Evolutionary conservation across 2,329 filamentous ascomycete genomes (phyloP), one percentile per base, ranked within the genome.

Genomic region (Nakataea oryzae): DNA sequence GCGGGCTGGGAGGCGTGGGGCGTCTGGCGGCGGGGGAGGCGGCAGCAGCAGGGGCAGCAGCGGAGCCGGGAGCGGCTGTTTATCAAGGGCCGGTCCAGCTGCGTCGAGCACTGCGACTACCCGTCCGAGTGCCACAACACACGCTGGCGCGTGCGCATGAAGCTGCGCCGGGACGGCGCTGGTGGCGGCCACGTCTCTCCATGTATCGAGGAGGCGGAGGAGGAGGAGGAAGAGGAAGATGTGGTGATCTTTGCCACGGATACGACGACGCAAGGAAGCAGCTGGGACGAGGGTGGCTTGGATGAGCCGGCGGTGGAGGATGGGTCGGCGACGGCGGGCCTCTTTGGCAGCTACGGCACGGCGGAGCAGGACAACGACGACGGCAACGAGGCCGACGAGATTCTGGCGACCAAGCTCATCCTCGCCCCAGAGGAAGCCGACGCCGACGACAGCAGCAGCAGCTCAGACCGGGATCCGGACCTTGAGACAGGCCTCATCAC

Each of bases 101-200:
- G 70, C 64, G 67, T 60, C 63, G 11, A 66, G 4, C 66, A 71
- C 65, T 72, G 70, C 60, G 69, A 71, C 56, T 71, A 61, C 28
- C 70, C 70, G 11, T 63, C 63, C 27, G 68, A 72, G 64, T 72
- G 70, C 60, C 63, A 62, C 27, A 61, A 68, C 21, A 32, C 63
- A 55, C 61, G 64, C 29, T 55, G 28, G 13, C 14, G 54, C 21
- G 28, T 56, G 8, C 50, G 58, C 2, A 17, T 27, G 13, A 12
- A 41, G 50, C 14, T 26, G 13, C 30, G 29, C 5, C 17, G 47
- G 41, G 12, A 30, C 24, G 28, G 12, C 21, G 29, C n/a, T 55
- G 54, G 54, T 55, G 13, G 11, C 54, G 54, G 11, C 54, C n/a
- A n/a, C n/a, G n/a, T n/a, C n/a, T n/a, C n/a, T n/a, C n/a, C n/a